Evolutionary conservation across 805 yeast species (phyloP), one percentile per base, ranked within the genome.

Genomic region (Metschnikowia koreensis): DNA sequence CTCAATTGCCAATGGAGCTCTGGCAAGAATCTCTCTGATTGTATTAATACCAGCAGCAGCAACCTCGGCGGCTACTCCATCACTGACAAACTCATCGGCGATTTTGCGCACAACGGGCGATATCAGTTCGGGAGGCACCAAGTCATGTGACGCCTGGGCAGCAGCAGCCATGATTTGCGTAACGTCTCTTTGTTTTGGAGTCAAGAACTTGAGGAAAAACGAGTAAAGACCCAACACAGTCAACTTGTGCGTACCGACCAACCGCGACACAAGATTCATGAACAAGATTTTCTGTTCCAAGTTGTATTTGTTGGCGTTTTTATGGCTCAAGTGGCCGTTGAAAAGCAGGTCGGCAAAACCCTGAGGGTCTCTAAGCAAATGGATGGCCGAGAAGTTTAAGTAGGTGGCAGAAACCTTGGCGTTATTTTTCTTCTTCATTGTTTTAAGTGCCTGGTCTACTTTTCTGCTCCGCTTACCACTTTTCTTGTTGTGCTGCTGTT

Each of bases 11-110:
- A 93, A 76, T 13, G 99, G 97, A 10, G 96, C 96, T 76, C 99
- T 85, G 1, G 97, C 71, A 57, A 92, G 79, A 52, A 94, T 90
- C 70, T 94, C 99, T 61, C 98, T 80, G 53, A 93, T 93, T 3
- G 98, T 89, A 69, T 94, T 94, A 59, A 94, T 79, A 64, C 99
- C 99, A 5, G 98, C 98, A 48, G 97, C 91, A 6, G 97, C 97
- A 49, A 92, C 99, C 71, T 94, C 97, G 34, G 96, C 84, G 13
- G 97, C 91, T 38, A 94, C 99, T 78, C 99, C 99, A 65, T 94
- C 98, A 59, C 96, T 87, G 27, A 94, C 97, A 63, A 94, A 94
- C 71, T 94, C 99, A 70, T 94, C 96, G 1, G 99, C 98, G 58
- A 94, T 84, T 66, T 93, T 94, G 52, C 97, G 82, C 9, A 94